A percentile compares a stretch with the other conserved stretches of the same genome.
Conservation (phyloP, 768 basidiomycete genomes). For the Harrya chromipes region DNA sequence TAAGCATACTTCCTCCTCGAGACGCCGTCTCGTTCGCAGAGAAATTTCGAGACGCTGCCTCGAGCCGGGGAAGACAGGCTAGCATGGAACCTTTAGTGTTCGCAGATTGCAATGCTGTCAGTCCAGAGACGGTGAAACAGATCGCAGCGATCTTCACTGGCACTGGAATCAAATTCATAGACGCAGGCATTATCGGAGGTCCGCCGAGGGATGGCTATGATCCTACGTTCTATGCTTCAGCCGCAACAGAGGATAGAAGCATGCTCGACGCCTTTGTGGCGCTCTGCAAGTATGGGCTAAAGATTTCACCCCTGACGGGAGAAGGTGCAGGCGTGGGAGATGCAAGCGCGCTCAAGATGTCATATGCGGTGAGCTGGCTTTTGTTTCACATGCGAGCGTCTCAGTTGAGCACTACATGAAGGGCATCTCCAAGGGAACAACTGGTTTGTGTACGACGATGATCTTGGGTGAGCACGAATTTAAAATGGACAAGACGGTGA, state of each 20-base stretch:
- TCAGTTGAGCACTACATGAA: slow-evolving; percentile 18
- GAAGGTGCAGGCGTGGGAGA: slow-evolving; percentile 51
- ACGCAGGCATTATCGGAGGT: slow-evolving; percentile 56
- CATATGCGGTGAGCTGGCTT: slow-evolving; percentile 49
- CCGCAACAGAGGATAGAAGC: slow-evolving; percentile 29
- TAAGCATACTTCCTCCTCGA: slow-evolving; percentile 59
- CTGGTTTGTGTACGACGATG: slow-evolving; percentile 52
- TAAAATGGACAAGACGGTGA: neutral
- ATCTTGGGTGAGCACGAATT: slow-evolving; percentile 41
- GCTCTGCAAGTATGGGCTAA: slow-evolving; percentile 44
- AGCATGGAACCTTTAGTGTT: slow-evolving; percentile 33
- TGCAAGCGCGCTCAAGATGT: slow-evolving; percentile 64
- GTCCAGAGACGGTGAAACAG: slow-evolving; percentile 44
- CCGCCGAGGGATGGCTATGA: slow-evolving; percentile 48
- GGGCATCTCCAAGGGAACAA: slow-evolving; percentile 57
- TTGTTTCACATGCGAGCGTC: neutral
- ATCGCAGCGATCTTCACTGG: slow-evolving; percentile 46
- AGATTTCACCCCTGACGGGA: slow-evolving; percentile 43
- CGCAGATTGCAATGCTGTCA: slow-evolving; percentile 60
- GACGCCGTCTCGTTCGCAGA: slow-evolving; percentile 47
- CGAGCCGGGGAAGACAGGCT: neutral
- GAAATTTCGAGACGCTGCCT: slow-evolving; percentile 16
- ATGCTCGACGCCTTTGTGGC: slow-evolving; percentile 39
- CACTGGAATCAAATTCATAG: slow-evolving; percentile 44
- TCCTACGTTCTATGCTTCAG: slow-evolving; percentile 56